phyloP scores from a whole-genome alignment of 495 filamentous ascomycete species.

The Apiosordaria backusii region DNA sequence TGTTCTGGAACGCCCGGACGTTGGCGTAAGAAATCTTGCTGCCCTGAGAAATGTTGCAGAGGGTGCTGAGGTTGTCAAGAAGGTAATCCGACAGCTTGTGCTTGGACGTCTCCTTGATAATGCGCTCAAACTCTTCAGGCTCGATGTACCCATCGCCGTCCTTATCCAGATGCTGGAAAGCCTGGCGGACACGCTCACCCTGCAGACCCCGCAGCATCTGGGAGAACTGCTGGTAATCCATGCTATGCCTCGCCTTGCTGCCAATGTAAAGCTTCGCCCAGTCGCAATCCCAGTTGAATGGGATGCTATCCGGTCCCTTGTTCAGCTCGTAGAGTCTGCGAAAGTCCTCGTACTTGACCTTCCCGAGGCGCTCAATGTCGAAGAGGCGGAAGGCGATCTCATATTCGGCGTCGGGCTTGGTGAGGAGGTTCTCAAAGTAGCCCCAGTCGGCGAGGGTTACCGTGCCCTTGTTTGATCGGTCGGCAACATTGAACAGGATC shows the following conservation, averaged over 20 bases:
- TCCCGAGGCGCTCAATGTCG: conserved; percentile 75
- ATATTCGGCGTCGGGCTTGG: conserved; percentile 95
- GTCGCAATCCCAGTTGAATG: conserved; percentile 95
- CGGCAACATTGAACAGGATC: conserved; percentile 87
- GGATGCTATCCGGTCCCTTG: conserved; percentile 74
- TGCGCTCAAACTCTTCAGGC: conserved; percentile 91
- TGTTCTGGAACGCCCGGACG: conserved; percentile 94
- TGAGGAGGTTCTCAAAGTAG: conserved; percentile 87
- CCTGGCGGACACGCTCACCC: conserved; percentile 91
- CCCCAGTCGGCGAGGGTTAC: conserved; percentile 82
- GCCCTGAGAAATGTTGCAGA: conserved; percentile 90
- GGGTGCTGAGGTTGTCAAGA: conserved; percentile 84
- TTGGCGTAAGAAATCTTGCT: conserved; percentile 97
- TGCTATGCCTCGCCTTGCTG: conserved; percentile 74
- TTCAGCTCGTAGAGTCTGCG: conserved; percentile 74
- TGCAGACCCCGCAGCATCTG: conserved; percentile 97
- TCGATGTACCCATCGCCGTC: conserved; percentile 97
- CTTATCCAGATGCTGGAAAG: conserved; percentile 88
- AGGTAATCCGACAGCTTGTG: conserved; percentile 98
- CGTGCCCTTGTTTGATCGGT: conserved; percentile 65
- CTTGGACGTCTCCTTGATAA: conserved; percentile 86
- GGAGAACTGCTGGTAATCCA: conserved; percentile 95
- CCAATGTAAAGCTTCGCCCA: conserved; percentile 97
- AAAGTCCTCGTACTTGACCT: conserved; percentile 84
- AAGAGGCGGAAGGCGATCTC: conserved; percentile 98